These are phyloP conservation scores for Scleroderma bovista DNA, from an alignment of 768 basidiomycete genomes.

Conservation along the genomic window DNA sequence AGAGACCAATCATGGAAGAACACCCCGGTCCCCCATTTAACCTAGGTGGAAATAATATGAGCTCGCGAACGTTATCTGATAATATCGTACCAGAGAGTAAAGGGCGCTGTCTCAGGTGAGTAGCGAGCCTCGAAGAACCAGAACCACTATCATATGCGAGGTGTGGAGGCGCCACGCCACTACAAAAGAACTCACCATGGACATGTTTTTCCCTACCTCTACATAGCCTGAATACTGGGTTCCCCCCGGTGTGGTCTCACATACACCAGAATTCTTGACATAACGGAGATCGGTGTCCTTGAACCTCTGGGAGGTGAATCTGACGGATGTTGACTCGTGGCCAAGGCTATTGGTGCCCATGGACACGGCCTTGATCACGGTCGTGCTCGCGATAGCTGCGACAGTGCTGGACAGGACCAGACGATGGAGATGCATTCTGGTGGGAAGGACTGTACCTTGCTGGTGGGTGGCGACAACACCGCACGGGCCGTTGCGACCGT, in stretches of 20 bases:
- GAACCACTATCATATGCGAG: constrained; percentile 46
- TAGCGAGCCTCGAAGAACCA: constrained; percentile 69
- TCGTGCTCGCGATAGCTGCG: background rate
- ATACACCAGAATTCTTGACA: constrained; percentile 54
- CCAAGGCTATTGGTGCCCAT: background rate
- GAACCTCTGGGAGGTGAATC: constrained; percentile 12
- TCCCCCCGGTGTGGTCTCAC: constrained; percentile 61
- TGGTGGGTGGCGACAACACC: too few relatives aligned
- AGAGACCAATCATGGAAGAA: constrained; percentile 60
- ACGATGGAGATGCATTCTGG: constrained; percentile 11
- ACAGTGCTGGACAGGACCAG: constrained; percentile 1
- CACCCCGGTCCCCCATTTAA: constrained; percentile 62
- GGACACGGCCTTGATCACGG: background rate
- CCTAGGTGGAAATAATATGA: constrained; percentile 24
- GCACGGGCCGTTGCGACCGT: too few relatives aligned
- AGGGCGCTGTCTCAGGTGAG: constrained; percentile 55
- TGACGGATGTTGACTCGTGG: background rate
- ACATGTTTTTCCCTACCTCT: constrained; percentile 52
- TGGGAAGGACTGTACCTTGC: background rate
- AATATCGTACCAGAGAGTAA: constrained; percentile 61
- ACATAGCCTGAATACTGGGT: constrained; percentile 58
- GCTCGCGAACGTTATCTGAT: too few relatives aligned
- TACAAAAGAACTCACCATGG: constrained; percentile 36
- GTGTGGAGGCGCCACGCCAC: background rate
- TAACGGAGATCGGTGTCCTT: constrained; percentile 36